Conservation (phyloP, 257 asterid species). For the Fraxinus americana region DNA sequence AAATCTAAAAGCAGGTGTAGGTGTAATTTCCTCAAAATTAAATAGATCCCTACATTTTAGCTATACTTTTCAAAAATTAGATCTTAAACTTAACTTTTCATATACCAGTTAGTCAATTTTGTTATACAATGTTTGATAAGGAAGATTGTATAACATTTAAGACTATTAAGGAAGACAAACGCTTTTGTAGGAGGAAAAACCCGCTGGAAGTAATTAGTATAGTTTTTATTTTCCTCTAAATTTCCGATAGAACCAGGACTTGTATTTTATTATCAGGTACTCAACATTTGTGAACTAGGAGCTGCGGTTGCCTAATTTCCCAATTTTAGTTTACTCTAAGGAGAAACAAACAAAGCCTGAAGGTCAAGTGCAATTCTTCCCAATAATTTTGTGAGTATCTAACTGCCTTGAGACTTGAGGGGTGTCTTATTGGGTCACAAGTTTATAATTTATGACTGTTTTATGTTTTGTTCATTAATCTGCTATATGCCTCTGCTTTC, state of each 20-base stretch:
- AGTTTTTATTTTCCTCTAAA: constrained; percentile 19
- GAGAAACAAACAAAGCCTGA: constrained; percentile 89
- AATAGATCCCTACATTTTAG: no score
- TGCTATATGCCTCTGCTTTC: constrained; percentile 3
- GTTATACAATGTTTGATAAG: neutral
- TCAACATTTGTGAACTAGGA: constrained; percentile 94
- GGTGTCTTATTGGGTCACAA: constrained; percentile 27
- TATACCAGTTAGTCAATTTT: neutral
- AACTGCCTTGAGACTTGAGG: constrained; percentile 21
- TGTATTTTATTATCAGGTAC: constrained; percentile 46
- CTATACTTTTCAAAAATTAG: no score
- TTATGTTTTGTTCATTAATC: constrained; percentile 14
- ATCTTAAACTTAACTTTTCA: no score
- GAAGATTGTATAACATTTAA: neutral
- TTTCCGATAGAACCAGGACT: constrained; percentile 14
- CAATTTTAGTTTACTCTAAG: constrained; percentile 89
- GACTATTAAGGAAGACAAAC: constrained; percentile 35
- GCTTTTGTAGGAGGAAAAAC: constrained; percentile 91
- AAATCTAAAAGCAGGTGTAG: no score
- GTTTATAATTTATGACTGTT: constrained; percentile 13
- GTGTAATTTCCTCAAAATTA: no score
- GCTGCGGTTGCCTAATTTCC: constrained; percentile 95
- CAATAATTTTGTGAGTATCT: constrained; percentile 67
- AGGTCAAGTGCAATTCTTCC: constrained; percentile 82
- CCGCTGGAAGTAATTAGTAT: constrained; percentile 91